Evolutionary conservation across 306 rosid species (phyloP), one percentile per base, ranked within the genome.

Genomic region (Quercus rubra): DNA sequence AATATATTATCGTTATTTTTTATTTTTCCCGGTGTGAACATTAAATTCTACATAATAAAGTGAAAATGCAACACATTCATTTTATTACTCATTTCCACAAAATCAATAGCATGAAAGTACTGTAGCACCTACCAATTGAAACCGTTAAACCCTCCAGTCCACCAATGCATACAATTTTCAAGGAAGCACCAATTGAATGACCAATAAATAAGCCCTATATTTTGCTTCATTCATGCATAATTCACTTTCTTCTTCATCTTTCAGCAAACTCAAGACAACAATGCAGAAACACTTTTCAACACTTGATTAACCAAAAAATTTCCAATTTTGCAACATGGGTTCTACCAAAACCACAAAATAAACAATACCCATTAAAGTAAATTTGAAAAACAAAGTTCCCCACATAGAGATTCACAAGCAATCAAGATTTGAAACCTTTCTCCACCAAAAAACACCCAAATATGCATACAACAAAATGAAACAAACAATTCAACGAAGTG

Each of bases 361-460:
- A 49, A 78, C n/a, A 28, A 67, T 3, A 67, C 82, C 77, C 86
- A 66, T 13, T 68, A 41, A 51, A 67, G 57, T 77, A 10, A n/a
- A 56, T 5, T 66, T 69, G n/a, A 23, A 11, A 33, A 49, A 27
- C 18, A 17, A n/a, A 71, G 58, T 49, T 62, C 51, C 55, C 23
- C 31, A 23, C 41, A 15, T 5, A 6, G 17, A 69, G 6, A 52
- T 6, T 19, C 57, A 9, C 18, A 67, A 19, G 71, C 79, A 61
- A 57, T 58, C 41, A 63, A 4, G 55, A 73, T 78, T 25, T 69
- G 10, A 19, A 21, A 31, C 23, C 61, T 57, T 43, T 75, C 57
- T 77, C 71, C 21, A 55, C 51, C 51, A 11, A 46, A 25, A 35
- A 68, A 51, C n/a, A 25, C 54, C 51, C 28, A 43, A 67, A 23